These are phyloP conservation scores for Candida broadrunensis DNA, from an alignment of 805 yeast species.

Conservation along the genomic window DNA sequence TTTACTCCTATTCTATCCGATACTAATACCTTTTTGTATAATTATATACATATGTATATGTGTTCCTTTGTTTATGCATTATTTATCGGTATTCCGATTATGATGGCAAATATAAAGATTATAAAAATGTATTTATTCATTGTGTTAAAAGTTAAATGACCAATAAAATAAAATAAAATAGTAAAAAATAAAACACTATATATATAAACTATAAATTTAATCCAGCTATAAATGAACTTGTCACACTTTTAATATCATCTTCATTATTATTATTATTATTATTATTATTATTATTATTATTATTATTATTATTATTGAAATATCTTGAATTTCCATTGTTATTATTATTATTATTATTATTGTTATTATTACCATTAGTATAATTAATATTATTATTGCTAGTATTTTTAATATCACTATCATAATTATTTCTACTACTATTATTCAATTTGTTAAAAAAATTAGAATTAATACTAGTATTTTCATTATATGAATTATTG, in stretches of 20 bases:
- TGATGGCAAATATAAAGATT: too few species aligned
- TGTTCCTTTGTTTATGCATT: too few species aligned
- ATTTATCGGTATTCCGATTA: too few species aligned
- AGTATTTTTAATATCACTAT: neutral
- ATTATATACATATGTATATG: too few species aligned
- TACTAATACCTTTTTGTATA: too few species aligned
- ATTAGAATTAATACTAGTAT: conserved; percentile 22
- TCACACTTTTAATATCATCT: conserved; percentile 34
- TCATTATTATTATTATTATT: conserved; percentile 13
- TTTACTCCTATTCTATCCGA: too few species aligned
- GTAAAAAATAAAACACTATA: too few species aligned
- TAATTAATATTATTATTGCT: conserved; percentile 7
- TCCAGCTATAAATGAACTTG: conserved; percentile 38
- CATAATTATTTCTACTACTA: neutral
- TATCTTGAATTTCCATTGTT: conserved; percentile 1
- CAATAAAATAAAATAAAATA: too few species aligned
- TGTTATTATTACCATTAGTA: conserved; percentile 6
- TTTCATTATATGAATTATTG: conserved; percentile 8
- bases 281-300: conserved; percentile 2
- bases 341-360: conserved; percentile 2
- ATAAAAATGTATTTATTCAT: too few species aligned
- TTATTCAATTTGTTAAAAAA: conserved; percentile 29
- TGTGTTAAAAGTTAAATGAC: too few species aligned
- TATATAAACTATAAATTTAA: conserved; percentile 19
- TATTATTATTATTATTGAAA: conserved; percentile 6